Evolutionary conservation across 257 asterid species (phyloP).

Genomic region (Paraleonurus japonicus): DNA sequence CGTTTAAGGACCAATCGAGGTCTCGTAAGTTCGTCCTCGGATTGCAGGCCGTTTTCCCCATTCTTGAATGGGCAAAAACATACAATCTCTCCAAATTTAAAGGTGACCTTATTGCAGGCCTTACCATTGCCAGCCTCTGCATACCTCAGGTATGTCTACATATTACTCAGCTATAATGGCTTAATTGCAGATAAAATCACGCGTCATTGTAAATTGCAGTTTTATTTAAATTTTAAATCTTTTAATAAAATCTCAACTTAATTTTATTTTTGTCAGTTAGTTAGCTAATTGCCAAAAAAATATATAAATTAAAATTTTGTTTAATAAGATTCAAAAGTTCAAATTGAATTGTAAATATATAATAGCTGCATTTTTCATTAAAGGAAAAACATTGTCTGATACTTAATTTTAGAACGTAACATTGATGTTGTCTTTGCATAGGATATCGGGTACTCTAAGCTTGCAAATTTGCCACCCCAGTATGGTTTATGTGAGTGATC

Average conservation of each 20-base stretch:
- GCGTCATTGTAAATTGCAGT: no score
- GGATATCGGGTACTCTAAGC: slow-evolving; percentile 82
- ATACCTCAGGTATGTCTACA: slow-evolving; percentile 59
- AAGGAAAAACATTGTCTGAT: background rate
- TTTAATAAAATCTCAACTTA: no score
- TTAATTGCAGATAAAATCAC: no score
- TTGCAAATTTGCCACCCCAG: slow-evolving; percentile 76
- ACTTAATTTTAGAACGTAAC: background rate
- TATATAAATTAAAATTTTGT: no score
- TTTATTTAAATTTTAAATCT: no score
- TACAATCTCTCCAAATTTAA: slow-evolving; percentile 51
- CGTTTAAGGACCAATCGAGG: slow-evolving; percentile 69
- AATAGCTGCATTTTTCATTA: background rate
- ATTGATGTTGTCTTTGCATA: slow-evolving; percentile 24
- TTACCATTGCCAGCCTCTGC: slow-evolving; percentile 91
- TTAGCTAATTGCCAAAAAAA: no score
- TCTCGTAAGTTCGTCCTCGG: slow-evolving; percentile 63
- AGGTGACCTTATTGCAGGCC: slow-evolving; percentile 74
- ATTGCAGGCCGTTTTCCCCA: slow-evolving; percentile 69
- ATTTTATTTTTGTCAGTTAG: no score
- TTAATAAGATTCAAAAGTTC: no score
- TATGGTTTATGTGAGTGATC: slow-evolving; percentile 72
- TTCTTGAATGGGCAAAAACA: slow-evolving; percentile 66
- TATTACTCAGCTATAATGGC: no score
- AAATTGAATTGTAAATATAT: no score